Evolutionary conservation across 2,329 filamentous ascomycete genomes (phyloP).

Genomic region (Hypoxylon sp.): DNA sequence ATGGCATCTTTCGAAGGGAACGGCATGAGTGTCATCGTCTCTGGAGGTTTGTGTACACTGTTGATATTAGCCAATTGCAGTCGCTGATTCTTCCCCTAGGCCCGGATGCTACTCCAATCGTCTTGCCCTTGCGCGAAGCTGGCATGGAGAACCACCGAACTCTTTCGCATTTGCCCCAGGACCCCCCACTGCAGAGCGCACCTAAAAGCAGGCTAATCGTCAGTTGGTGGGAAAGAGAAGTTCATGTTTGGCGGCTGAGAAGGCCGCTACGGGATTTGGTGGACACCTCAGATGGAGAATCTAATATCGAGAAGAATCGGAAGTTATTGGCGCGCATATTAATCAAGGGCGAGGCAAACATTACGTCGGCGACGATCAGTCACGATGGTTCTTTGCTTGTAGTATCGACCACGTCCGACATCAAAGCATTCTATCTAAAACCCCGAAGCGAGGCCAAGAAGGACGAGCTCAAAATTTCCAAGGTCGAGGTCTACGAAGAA

Average conservation of each 20-base stretch:
- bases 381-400: slow-evolving; percentile 78
- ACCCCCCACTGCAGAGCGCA: slow-evolving; percentile 78
- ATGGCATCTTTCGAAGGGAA: slow-evolving; percentile 90
- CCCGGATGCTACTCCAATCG: slow-evolving; percentile 84
- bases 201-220: slow-evolving; percentile 80
- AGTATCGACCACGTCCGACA: slow-evolving; percentile 78
- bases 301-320: slow-evolving; percentile 64
- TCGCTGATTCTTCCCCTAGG: slow-evolving; percentile 64
- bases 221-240: slow-evolving; percentile 91
- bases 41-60: slow-evolving; percentile 75
- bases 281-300: slow-evolving; percentile 56
- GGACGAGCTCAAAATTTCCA: slow-evolving; percentile 76
- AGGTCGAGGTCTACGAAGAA: slow-evolving; percentile 72
- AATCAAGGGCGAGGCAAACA: slow-evolving; percentile 81
- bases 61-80: neutral
- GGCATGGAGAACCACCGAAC: slow-evolving; percentile 84
- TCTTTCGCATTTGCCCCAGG: slow-evolving; percentile 86
- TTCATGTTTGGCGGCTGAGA: slow-evolving; percentile 80
- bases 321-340: slow-evolving; percentile 78
- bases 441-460: slow-evolving; percentile 63
- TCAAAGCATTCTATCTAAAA: slow-evolving; percentile 81
- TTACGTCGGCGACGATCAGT: slow-evolving; percentile 80
- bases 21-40: slow-evolving; percentile 86
- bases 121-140: slow-evolving; percentile 82
- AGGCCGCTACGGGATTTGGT: slow-evolving; percentile 62